These are phyloP conservation scores for Coelastrella sp. DNA, from an alignment of 139 green algal genomes.

Conservation along the genomic window DNA sequence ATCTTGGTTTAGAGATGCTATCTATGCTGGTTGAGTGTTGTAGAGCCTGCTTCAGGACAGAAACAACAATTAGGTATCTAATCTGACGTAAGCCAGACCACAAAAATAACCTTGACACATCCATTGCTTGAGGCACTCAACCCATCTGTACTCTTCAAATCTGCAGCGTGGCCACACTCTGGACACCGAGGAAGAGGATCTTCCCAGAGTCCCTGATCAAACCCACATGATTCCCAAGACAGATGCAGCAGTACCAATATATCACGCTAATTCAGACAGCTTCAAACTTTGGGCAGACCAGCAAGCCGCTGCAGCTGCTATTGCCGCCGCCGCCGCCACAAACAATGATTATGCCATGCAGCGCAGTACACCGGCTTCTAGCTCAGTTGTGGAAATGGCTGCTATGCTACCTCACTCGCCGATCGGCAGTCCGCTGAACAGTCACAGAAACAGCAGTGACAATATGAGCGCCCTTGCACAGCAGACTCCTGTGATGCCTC, in stretches of 20 bases:
- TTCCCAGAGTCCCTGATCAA: not conserved
- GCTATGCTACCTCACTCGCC: conserved; percentile 2
- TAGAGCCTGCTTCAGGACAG: no score
- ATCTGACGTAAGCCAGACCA: no score
- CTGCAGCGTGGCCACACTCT: no score
- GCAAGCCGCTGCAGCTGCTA: not conserved
- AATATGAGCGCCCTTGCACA: not conserved
- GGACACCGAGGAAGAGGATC: no score
- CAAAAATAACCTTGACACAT: no score
- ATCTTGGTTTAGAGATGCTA: no score
- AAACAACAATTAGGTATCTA: not conserved
- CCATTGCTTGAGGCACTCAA: no score
- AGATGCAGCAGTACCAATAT: not conserved
- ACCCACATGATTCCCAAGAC: not conserved
- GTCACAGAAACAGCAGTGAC: not conserved
- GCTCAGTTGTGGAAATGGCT: not conserved
- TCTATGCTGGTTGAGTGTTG: no score
- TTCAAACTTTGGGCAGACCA: not conserved
- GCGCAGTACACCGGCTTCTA: no score
- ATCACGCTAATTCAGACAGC: not conserved
- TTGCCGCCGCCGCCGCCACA: no score
- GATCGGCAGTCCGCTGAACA: conserved; percentile 20
- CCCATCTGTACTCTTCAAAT: not conserved
- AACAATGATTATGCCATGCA: no score
- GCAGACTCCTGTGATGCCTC: no score